phyloP scores from a whole-genome alignment of 495 filamentous ascomycete genomes.

The Saxispiralis lemnorum region DNA sequence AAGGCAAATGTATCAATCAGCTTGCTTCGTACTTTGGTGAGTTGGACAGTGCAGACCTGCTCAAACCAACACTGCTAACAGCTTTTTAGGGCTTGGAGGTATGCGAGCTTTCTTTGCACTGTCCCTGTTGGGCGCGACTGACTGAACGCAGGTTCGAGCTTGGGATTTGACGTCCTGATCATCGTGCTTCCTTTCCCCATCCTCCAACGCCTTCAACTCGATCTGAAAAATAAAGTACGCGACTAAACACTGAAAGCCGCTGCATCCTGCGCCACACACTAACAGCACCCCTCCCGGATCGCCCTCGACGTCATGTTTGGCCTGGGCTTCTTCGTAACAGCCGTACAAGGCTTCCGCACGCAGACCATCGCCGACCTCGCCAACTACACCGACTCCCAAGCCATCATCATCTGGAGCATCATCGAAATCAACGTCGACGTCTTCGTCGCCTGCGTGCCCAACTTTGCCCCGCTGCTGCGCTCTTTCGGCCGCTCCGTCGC shows the following conservation, averaged over 20 bases:
- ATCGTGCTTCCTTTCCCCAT: constrained; percentile 10
- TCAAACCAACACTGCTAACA: neutral
- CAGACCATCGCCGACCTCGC: constrained; percentile 6
- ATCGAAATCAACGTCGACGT: constrained; percentile 13
- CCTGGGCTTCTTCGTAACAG: constrained; percentile 11
- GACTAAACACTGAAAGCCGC: too few relatives aligned
- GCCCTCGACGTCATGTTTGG: constrained; percentile 2
- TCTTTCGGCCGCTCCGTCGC: neutral
- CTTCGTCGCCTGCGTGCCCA: constrained; percentile 10
- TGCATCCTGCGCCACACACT: too few relatives aligned
- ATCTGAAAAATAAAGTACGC: constrained; percentile 4
- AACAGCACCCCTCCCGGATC: neutral
- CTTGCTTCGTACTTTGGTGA: constrained; percentile 5
- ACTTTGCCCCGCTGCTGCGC: constrained; percentile 6
- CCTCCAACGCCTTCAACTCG: constrained; percentile 6
- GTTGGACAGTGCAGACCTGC: neutral
- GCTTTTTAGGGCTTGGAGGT: neutral
- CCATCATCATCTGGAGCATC: constrained; percentile 14
- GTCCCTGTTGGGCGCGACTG: too few relatives aligned
- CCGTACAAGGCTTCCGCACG: constrained; percentile 9
- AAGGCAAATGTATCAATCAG: constrained; percentile 5
- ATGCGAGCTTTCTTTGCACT: too few relatives aligned
- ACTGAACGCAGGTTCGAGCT: neutral
- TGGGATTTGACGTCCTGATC: constrained; percentile 8
- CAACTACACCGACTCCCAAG: constrained; percentile 7